Evolutionary conservation across 441 rosid species (phyloP), one percentile per base, ranked within the genome.

Genomic region (Daphne laureola): DNA sequence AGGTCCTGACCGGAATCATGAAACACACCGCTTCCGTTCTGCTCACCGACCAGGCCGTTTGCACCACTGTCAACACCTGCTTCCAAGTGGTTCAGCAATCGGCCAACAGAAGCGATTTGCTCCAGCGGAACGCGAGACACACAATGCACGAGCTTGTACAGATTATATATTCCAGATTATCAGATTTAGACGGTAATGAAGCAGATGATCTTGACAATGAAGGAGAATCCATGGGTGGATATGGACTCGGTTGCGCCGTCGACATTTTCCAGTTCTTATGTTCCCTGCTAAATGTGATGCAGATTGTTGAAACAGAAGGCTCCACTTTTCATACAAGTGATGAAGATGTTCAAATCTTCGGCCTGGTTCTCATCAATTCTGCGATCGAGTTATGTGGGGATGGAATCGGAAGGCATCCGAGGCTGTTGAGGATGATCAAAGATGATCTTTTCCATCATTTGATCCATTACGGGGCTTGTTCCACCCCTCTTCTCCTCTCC

Each of bases 51-150:
- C 78, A 81, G 12, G 80, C 95, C 11, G 85, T 86, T 63, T 91
- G 93, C 57, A 83, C 85, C 3, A 66, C 86, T 8, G 92, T 91
- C 43, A 87, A 91, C 46, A 73, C 96, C 0, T 91, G 98, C 67
- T 91, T 91, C 51, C 95, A 87, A 54, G 88, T 87, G 2, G 90
- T 87, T 46, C 96, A 91, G 62, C 93, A 92, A 65, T 86, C 94
- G 0, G 57, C 80, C 0, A 66, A 66, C 52, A 68, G 87, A 42
- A 88, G 95, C 17, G 87, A 86, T 73, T 68, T 88, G 71, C 83
- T 92, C 42, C 95, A 84, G 47, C 83, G 96, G 4, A 81, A 69
- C 2, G 96, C 93, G 0, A 72, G 86, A 52, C 63, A 78, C 59
- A 66, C 90, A 5, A 87, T 87, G 98, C 86, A 86, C 8, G 96